phyloP scores from a whole-genome alignment of 495 filamentous ascomycete species.

The Podospora fimiseda region DNA sequence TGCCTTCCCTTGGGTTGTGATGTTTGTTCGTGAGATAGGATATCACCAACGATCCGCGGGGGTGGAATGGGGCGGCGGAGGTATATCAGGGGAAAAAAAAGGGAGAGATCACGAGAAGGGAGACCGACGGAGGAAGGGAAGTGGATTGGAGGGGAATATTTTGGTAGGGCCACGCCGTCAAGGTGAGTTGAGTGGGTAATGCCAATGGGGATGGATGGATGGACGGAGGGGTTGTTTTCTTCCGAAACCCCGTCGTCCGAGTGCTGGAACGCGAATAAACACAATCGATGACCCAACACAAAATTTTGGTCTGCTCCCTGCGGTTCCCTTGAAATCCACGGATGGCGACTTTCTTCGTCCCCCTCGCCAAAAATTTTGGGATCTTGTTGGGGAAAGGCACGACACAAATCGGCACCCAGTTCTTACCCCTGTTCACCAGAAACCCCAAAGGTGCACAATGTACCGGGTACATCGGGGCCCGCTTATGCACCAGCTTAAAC shows the following conservation, averaged over 20 bases:
- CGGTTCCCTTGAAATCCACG: constrained; percentile 3
- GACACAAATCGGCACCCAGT: constrained; percentile 9
- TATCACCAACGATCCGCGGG: background rate
- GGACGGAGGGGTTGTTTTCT: background rate
- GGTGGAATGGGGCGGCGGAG: background rate
- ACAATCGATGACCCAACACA: constrained; percentile 22
- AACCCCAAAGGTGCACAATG: constrained; percentile 11
- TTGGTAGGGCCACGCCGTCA: background rate
- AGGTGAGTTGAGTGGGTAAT: background rate
- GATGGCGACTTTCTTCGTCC: constrained; percentile 11
- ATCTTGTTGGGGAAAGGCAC: constrained; percentile 33
- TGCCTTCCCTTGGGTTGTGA: background rate
- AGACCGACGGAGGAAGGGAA: background rate
- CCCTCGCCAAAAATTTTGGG: constrained; percentile 29
- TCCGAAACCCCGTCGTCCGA: background rate
- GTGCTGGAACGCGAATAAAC: constrained; percentile 1
- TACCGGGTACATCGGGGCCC: constrained; percentile 9
- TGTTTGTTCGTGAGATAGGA: too few relatives aligned
- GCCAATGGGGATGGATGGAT: background rate
- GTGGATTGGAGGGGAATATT: background rate
- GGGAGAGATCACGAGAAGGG: background rate
- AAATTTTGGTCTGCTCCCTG: constrained; percentile 16
- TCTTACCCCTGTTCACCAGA: constrained; percentile 21
- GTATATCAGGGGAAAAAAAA: background rate
- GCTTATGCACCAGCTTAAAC: constrained; percentile 16